phyloP scores from a whole-genome alignment of 2,329 filamentous ascomycete species.

The Leptoxyphium fumago region DNA sequence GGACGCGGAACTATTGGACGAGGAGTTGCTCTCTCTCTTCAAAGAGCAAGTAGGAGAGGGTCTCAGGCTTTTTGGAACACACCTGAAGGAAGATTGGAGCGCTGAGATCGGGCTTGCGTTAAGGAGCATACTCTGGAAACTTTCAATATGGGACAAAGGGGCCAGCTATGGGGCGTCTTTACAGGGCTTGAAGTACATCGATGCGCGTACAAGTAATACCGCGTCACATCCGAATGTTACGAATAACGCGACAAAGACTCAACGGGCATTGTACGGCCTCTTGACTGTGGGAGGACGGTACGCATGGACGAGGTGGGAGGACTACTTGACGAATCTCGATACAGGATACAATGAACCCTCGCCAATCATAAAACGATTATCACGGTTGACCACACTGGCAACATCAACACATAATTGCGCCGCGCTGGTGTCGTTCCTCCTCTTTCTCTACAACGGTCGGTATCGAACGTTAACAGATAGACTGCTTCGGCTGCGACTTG shows the following conservation, averaged over 20 bases:
- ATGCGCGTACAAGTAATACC: constrained; percentile 43
- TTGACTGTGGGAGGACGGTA: constrained; percentile 80
- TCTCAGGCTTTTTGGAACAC: constrained; percentile 68
- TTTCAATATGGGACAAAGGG: constrained; percentile 92
- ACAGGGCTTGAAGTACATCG: constrained; percentile 81
- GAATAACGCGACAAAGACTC: constrained; percentile 58
- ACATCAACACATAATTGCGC: constrained; percentile 67
- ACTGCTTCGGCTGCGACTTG: constrained; percentile 66
- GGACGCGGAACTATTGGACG: constrained; percentile 86
- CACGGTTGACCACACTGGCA: constrained; percentile 51
- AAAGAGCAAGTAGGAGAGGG: constrained; percentile 77
- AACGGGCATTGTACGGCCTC: constrained; percentile 73
- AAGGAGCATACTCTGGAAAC: constrained; percentile 73
- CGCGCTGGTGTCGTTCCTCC: constrained; percentile 70
- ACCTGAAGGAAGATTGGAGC: constrained; percentile 74
- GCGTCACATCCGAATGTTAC: constrained; percentile 23
- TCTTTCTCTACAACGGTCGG: constrained; percentile 79
- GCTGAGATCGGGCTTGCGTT: constrained; percentile 70
- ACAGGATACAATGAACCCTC: constrained; percentile 52
- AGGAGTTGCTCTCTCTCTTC: constrained; percentile 76
- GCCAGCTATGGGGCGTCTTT: constrained; percentile 86
- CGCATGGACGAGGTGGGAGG: constrained; percentile 83
- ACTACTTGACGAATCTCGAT: constrained; percentile 63
- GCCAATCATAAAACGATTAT: constrained; percentile 41
- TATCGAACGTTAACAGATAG: constrained; percentile 87